phyloP scores from a whole-genome alignment of 108 stramenopile species.

The Fistulifera solaris region DNA sequence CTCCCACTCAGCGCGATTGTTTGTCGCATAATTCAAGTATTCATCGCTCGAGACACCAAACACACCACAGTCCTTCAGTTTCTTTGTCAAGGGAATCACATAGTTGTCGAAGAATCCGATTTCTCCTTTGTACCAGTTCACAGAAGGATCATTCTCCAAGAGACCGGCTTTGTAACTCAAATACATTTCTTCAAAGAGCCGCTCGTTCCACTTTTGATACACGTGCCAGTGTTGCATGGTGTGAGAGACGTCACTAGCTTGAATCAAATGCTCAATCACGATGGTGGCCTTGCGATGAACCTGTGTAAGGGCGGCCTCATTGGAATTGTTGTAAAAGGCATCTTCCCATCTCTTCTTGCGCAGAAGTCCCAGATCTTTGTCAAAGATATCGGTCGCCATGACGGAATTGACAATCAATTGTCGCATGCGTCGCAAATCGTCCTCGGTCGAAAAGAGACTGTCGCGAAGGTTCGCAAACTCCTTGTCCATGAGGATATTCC shows the following conservation, averaged over 20 bases:
- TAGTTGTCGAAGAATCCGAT: constrained; percentile 31
- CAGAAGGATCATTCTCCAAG: constrained; percentile 18
- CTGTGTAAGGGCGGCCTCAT: neutral
- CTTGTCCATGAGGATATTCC: constrained; percentile 33
- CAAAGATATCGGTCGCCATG: constrained; percentile 53
- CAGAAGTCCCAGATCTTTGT: constrained; percentile 23
- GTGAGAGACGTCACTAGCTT: constrained; percentile 43
- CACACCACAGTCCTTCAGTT: constrained; percentile 28
- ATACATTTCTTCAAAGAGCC: constrained; percentile 29
- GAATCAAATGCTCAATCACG: constrained; percentile 44
- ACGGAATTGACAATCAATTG: constrained; percentile 39
- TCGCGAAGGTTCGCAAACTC: constrained; percentile 25
- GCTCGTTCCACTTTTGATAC: constrained; percentile 36
- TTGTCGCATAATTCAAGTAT: constrained; percentile 2
- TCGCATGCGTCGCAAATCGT: constrained; percentile 36
- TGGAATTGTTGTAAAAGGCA: constrained; percentile 8
- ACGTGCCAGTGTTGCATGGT: constrained; percentile 39
- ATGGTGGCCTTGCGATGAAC: constrained; percentile 20
- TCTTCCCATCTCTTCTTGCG: constrained; percentile 20
- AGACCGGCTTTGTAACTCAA: constrained; percentile 10
- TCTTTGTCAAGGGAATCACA: constrained; percentile 28
- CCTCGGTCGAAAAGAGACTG: constrained; percentile 26
- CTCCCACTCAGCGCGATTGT: constrained; percentile 12
- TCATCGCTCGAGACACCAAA: constrained; percentile 22
- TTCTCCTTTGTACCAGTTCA: constrained; percentile 34